Evolutionary conservation across 1,139 yeast genomes (phyloP).

Genomic region (Debaryomyces fabryi): DNA sequence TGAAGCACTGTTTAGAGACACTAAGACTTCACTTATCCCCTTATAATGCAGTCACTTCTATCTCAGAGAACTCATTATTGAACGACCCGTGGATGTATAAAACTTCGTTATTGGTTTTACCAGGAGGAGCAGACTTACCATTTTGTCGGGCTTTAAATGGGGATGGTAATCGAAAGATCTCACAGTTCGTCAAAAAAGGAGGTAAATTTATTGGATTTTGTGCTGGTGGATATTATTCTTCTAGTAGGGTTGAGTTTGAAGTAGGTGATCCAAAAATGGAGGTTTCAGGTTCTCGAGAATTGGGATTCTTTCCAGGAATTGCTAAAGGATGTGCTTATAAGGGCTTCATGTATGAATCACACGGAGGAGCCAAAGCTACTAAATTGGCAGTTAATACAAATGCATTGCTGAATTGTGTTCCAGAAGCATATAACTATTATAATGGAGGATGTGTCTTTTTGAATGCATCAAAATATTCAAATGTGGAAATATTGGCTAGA

Average conservation of each 20-base stretch:
- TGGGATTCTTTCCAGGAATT: constrained; percentile 78
- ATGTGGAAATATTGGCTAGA: constrained; percentile 72
- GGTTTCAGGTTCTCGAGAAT: constrained; percentile 82
- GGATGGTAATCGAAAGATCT: constrained; percentile 59
- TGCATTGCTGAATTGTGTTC: constrained; percentile 27
- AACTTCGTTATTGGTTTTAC: constrained; percentile 79
- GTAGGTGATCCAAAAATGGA: constrained; percentile 70
- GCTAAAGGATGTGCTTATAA: constrained; percentile 79
- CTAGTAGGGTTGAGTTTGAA: constrained; percentile 81
- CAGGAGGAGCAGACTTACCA: constrained; percentile 97
- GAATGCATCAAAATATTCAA: constrained; percentile 61
- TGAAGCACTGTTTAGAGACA: constrained; percentile 79
- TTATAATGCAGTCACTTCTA: constrained; percentile 80
- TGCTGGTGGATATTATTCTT: constrained; percentile 93
- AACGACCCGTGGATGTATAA: constrained; percentile 89
- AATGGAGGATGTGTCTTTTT: constrained; percentile 91
- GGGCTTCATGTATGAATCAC: constrained; percentile 80
- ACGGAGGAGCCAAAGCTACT: constrained; percentile 71
- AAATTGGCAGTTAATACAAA: constrained; percentile 41
- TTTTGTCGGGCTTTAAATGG: constrained; percentile 75
- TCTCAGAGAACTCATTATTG: constrained; percentile 60
- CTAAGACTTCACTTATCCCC: constrained; percentile 79
- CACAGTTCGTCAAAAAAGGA: constrained; percentile 70
- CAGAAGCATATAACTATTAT: constrained; percentile 48
- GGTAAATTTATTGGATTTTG: constrained; percentile 87